Base-by-base conservation (phyloP, 1,284 basidiomycete genomes). In the Ceratobasidium sp. region DNA sequence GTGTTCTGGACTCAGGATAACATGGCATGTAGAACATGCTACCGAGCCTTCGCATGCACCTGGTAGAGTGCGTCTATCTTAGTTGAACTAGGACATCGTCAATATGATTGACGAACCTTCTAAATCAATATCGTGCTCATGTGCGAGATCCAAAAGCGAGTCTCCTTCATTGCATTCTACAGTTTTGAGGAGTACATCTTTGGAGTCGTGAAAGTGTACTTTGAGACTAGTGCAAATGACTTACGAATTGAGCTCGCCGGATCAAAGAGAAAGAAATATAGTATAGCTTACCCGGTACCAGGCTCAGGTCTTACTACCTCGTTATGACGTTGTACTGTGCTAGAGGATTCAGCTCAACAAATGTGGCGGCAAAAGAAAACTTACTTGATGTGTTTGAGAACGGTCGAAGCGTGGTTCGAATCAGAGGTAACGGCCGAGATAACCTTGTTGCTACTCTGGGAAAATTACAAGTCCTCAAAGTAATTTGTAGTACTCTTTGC, bases 11-110 rank as follows among this genome's bases (percentile, higher is more conserved):
- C 93, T 89, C 61, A 99, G 89, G 77, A 99, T 96, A 79, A 99
- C 92, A 85, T 99, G 97, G 85, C 98, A 99, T 53, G 98, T 99
- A 40, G 97, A 99, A 85, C 97, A 99, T 23, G 97, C 98, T 76
- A 98, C 91, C 0, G 96, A 98, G 66, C 96, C 95, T 88, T 99
- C 97, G 85, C 98, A 99, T 40, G 97, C 97, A 80, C 96, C 95
- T 97, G 83, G 56, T 66, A 40, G 77, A 72, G 64, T 64, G n/a
- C 76, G 33, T 68, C 51, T 13, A 58, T 73, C 69, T 55, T n/a
- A 55, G n/a, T 39, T n/a, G 3, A 18, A 40, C 18, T 9, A 18
- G 6, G n/a, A 63, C 15, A 23, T 69, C 53, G 18, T 28, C 40
- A 56, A 42, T 26, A 26, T 26, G 12, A 0, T 33, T 13, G 5